These are phyloP conservation scores for Pseudocercospora vitis DNA, from an alignment of 2,329 filamentous ascomycete species.

Conservation along the genomic window DNA sequence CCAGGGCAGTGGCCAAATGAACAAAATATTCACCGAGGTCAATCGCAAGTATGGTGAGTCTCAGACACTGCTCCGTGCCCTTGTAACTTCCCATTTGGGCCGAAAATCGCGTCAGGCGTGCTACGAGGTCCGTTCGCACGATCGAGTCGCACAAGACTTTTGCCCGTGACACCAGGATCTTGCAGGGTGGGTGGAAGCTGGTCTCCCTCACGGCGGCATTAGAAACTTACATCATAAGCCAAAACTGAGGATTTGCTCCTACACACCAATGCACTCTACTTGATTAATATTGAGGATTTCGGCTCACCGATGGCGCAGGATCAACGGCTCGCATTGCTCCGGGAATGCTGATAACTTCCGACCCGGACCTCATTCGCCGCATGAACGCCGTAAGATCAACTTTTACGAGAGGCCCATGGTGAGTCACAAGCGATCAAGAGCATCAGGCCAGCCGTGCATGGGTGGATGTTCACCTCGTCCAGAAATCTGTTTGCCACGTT, in stretches of 20 bases:
- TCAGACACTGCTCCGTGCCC: slow-evolving; percentile 3
- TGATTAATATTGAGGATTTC: too few relatives aligned
- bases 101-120: slow-evolving; percentile 1
- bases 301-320: slow-evolving; percentile 30
- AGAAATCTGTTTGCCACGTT: too few relatives aligned
- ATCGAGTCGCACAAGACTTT: slow-evolving; percentile 16
- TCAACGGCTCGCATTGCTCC: slow-evolving; percentile 42
- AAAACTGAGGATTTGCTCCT: too few relatives aligned
- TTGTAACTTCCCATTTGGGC: slow-evolving; percentile 10
- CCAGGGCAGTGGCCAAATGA: slow-evolving; percentile 41
- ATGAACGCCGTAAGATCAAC: slow-evolving; percentile 42
- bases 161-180: not conserved
- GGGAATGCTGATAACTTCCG: slow-evolving; percentile 40
- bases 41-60: slow-evolving; percentile 42
- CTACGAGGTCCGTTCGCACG: slow-evolving; percentile 12
- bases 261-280: too few relatives aligned
- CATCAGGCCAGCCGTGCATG: too few relatives aligned
- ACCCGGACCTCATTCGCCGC: slow-evolving; percentile 40
- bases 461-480: too few relatives aligned
- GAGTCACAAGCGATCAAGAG: too few relatives aligned
- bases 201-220: too few relatives aligned
- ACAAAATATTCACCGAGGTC: slow-evolving; percentile 40
- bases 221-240: too few relatives aligned
- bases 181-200: too few relatives aligned
- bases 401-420: slow-evolving; percentile 40